phyloP scores from a whole-genome alignment of 768 basidiomycete genomes.

The Pleurotus ostreatus region DNA sequence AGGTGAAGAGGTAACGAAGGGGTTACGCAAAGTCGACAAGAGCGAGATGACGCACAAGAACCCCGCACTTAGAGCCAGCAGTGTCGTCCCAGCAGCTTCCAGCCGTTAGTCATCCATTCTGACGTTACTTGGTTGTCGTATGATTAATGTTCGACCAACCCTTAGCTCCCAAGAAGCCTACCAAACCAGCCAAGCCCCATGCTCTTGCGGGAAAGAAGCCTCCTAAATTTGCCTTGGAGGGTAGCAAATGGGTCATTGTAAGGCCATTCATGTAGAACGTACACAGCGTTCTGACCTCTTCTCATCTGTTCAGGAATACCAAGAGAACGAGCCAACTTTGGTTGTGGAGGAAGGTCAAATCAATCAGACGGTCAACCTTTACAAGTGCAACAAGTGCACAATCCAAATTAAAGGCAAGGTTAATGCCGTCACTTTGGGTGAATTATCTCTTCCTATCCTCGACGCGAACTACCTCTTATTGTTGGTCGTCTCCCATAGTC shows the following conservation, averaged over 20 bases:
- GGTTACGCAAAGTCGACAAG: slow-evolving; percentile 89
- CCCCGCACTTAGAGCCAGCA: slow-evolving; percentile 74
- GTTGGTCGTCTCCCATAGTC: slow-evolving; percentile 40
- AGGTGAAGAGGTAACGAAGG: slow-evolving; percentile 86
- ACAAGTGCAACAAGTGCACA: slow-evolving; percentile 82
- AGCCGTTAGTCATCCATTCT: neutral
- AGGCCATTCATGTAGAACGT: slow-evolving; percentile 18
- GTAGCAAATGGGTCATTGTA: slow-evolving; percentile 92
- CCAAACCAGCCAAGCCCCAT: slow-evolving; percentile 81
- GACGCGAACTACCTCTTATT: neutral
- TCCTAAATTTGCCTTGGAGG: slow-evolving; percentile 82
- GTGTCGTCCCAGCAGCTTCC: slow-evolving; percentile 37
- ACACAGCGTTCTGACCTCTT: neutral
- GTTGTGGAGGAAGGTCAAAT: slow-evolving; percentile 74
- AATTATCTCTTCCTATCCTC: slow-evolving; percentile 19
- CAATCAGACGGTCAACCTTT: slow-evolving; percentile 84
- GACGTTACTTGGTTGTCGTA: too few species aligned
- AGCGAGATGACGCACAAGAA: slow-evolving; percentile 99
- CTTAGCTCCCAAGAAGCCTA: slow-evolving; percentile 55
- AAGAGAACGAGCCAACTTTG: slow-evolving; percentile 75
- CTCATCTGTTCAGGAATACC: slow-evolving; percentile 65
- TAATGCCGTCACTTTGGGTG: slow-evolving; percentile 89
- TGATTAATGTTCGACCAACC: too few species aligned
- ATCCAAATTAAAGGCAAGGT: slow-evolving; percentile 89
- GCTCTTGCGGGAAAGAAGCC: slow-evolving; percentile 88